Evolutionary conservation across 2,329 filamentous ascomycete genomes (phyloP).

Genomic region (Tolypocladium inflatum): DNA sequence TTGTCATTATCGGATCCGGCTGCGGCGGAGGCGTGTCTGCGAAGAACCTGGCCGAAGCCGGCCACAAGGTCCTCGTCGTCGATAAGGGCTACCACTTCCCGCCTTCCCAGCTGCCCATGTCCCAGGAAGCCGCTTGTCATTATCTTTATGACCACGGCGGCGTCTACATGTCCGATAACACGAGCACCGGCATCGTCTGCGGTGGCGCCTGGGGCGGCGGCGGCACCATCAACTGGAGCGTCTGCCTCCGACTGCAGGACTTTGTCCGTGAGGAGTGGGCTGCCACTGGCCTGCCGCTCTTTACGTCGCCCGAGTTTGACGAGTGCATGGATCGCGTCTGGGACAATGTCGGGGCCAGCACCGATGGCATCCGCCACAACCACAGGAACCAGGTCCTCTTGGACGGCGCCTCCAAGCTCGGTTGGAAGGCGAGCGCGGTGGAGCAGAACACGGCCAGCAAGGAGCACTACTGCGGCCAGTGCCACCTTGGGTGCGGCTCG

Average conservation of each 20-base stretch:
- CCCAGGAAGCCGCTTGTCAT: slow-evolving; percentile 44
- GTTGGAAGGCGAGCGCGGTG: slow-evolving; percentile 58
- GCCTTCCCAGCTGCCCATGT: slow-evolving; percentile 65
- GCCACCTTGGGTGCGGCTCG: slow-evolving; percentile 50
- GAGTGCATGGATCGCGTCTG: slow-evolving; percentile 72
- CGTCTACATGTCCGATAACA: slow-evolving; percentile 43
- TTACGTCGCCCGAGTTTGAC: slow-evolving; percentile 65
- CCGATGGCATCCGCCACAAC: slow-evolving; percentile 61
- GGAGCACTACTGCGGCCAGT: slow-evolving; percentile 65
- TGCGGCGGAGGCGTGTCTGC: slow-evolving; percentile 77
- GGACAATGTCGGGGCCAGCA: slow-evolving; percentile 64
- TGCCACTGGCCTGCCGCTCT: slow-evolving; percentile 57
- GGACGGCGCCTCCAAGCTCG: slow-evolving; percentile 64
- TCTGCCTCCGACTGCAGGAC: slow-evolving; percentile 55
- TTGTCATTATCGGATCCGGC: slow-evolving; percentile 79
- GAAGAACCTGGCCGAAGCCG: slow-evolving; percentile 70
- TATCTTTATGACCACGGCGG: slow-evolving; percentile 65
- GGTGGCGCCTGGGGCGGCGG: slow-evolving; percentile 78
- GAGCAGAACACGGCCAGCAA: slow-evolving; percentile 71
- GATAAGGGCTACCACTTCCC: slow-evolving; percentile 76
- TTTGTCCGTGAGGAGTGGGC: slow-evolving; percentile 79
- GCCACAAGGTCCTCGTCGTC: slow-evolving; percentile 66
- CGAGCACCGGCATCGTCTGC: slow-evolving; percentile 50
- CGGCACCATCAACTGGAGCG: slow-evolving; percentile 80
- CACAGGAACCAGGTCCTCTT: slow-evolving; percentile 62